Base-by-base conservation (phyloP, 2,329 filamentous ascomycete species). In the Botryotinia narcissicola region DNA sequence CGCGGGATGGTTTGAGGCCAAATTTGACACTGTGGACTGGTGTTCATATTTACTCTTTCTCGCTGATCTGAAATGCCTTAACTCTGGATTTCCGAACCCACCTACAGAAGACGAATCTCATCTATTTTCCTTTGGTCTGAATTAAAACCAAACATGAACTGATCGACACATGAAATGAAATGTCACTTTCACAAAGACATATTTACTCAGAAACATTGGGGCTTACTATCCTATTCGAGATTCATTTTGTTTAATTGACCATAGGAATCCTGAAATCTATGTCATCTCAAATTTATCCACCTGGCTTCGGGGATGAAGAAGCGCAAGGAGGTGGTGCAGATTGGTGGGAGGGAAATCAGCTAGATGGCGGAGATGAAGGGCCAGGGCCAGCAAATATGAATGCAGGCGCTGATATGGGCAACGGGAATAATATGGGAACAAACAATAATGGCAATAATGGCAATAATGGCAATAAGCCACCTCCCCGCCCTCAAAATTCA, bases 1-100 rank as follows among this genome's bases (percentile, higher is more conserved):
- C 46, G 64, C 46, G 64, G 25, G 35, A 40, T 29, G 46, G 64
- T 68, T 68, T 68, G 64, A 68, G 35, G 46, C 14, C 64, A 68
- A 40, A 51, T 62, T n/a, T 62, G 22, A 62, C 22, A n/a, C 35
- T 54, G 25, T 22, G 3, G 35, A n/a, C 35, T 54, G n/a, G 16
- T 40, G 46, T 42, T 54, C 46, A 68, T 40, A 54, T 54, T 22
- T 35, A 1, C 22, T 29, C 35, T 40, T 40, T 3, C 16, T 40
- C 35, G 16, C 25, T 37, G 32, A 54, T 42, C 48, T 68, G 4
- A 18, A 10, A 68, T n/a, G 10, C 20, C 1, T 54, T 20, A 29
- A 22, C 44, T 29, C 46, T 54, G 8, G 14, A 1, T 22, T 12
- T 54, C 7, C 3, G 4, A 16, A 37, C 10, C 16, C 1, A 54